Base-by-base conservation (phyloP, 2,329 filamentous ascomycete genomes). In the Gaeumannomyces sp. region DNA sequence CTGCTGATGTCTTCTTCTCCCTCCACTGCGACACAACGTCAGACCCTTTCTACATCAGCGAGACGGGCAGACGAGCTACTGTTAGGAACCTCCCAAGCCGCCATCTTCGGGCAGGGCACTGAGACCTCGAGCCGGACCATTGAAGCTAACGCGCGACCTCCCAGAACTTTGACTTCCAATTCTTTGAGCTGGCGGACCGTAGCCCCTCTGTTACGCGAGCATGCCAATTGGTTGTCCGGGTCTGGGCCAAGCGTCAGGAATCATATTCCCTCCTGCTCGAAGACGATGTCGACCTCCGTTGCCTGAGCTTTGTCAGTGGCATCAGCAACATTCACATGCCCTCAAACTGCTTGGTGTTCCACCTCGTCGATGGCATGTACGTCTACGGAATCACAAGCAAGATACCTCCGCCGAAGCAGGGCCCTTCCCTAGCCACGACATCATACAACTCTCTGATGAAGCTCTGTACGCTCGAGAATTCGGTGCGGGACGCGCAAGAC, bases 1-100 rank as follows among this genome's bases (percentile, higher is more conserved):
- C 95, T 76, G 92, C 89, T n/a, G 90, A 97, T 76, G 88, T 89
- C 22, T 97, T 96, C 82, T 95, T 96, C 75, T 91, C 92, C 3
- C 74, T 97, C 63, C 93, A 97, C 75, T 85, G 88, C 60, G 79
- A 85, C 1, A 84, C 78, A 4, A 77, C 86, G 63, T 76, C 82
- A 60, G 88, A 92, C 22, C 93, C 94, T 0, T 78, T 97, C n/a
- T 97, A 97, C 74, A 85, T 97, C 71, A 97, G 93, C 72, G 94
- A 98, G 77, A 81, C 90, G 28, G 85, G 88, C 33, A 85, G 90
- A 70, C 87, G 87, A 71, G 88, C 91, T n/a, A 93, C 92, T 77
- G 83, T 85, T 76, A 59, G 73, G 64, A 45, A 58, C n/a, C 22
- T 28, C 3, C 33, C 25, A 14, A 10, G 29, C 8, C 60, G 22